Percentiles rank a stretch among this genome's conserved stretches.
These are phyloP conservation scores for Knoxia roxburghii DNA, from an alignment of 257 asterid species.

Conservation along the genomic window DNA sequence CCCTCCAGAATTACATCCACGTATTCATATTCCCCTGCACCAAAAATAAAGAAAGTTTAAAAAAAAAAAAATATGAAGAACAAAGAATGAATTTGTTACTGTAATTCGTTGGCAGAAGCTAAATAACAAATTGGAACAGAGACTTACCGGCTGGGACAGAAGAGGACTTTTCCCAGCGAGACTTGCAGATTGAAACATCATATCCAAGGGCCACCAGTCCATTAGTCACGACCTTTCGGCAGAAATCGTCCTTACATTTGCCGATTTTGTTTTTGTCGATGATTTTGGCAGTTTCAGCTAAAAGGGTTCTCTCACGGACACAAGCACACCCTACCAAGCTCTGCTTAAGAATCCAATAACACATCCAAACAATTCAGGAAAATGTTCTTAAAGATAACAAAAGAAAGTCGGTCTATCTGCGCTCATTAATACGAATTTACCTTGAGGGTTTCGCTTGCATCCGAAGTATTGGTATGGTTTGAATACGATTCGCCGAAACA, in stretches of 20 bases:
- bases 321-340: constrained; percentile 55
- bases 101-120: too few relatives aligned
- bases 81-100: too few relatives aligned
- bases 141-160: constrained; percentile 55
- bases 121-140: background rate
- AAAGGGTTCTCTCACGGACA: constrained; percentile 54
- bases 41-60: background rate
- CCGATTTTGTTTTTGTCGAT: constrained; percentile 54
- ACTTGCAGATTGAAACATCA: constrained; percentile 78
- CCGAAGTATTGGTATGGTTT: constrained; percentile 20
- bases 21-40: constrained; percentile 68
- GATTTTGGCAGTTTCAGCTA: constrained; percentile 61
- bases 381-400: too few relatives aligned
- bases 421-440: too few relatives aligned
- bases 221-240: constrained; percentile 55
- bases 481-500: constrained; percentile 32
- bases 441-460: constrained; percentile 62
- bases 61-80: background rate
- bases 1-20: constrained; percentile 57
- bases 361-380: background rate
- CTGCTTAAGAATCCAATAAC: constrained; percentile 26
- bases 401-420: too few relatives aligned
- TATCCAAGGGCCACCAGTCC: constrained; percentile 64
- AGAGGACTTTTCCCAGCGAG: constrained; percentile 71
- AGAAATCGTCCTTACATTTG: constrained; percentile 45